Base-by-base conservation (phyloP, 345 rosid species). In the Lumnitzera littorea region DNA sequence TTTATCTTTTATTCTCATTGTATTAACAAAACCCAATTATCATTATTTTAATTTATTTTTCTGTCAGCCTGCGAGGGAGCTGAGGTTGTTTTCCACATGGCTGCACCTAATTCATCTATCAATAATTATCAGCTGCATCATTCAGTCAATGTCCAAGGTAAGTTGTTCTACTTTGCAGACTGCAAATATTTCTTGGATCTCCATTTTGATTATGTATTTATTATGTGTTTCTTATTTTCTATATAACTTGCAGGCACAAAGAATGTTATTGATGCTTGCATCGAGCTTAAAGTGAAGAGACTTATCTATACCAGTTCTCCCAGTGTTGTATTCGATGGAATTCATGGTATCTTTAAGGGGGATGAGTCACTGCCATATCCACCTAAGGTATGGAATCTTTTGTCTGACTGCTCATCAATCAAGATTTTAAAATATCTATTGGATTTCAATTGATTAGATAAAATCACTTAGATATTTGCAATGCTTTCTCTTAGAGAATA, bases 221-320 rank as follows among this genome's bases (percentile, higher is more conserved):
- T 46, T 24, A 12, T 46, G 54, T 55, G 16, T 54, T 62, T 41
- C 51, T 46, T 56, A 3, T 43, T 25, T 55, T 57, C n/a, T 23
- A 20, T 23, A 9, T 11, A 7, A 29, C 52, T 69, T 51, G 48
- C 48, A 69, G 73, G 73, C 47, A 90, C 99, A 1, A 73, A 72
- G 76, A 90, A 84, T 77, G 87, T 94, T 8, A 86, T 94, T 61
- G 95, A 80, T 67, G 95, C 95, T 62, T 90, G 99, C 60, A 57
- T 74, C 57, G 86, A 85, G 70, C 76, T 72, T 59, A 83, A 87
- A 60, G 91, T 86, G 36, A 90, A 81, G 86, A 86, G 91, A 66
- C 86, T 94, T 11, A 86, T 94, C 62, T 94, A 86, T 71, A 94
- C 99, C 11, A 94, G 99, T 67, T 94, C 97, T 31, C 85, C 99